Percentiles rank a stretch among this genome's conserved stretches.
These are phyloP conservation scores for Geotrichum carabidarum DNA, from an alignment of 1,139 yeast species.

Conservation along the genomic window DNA sequence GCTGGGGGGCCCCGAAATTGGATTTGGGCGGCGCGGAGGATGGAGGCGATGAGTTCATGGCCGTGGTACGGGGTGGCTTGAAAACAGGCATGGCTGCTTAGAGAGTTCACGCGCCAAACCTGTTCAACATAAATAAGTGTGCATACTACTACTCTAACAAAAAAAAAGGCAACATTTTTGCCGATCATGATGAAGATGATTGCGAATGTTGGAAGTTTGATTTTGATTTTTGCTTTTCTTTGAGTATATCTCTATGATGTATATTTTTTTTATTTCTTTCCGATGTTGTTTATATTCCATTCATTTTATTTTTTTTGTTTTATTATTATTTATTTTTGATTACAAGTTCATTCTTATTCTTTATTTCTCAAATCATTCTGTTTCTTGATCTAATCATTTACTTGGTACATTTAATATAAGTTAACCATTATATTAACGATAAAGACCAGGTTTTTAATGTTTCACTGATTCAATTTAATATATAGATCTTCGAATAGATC, in stretches of 20 bases:
- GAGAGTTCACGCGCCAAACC: neutral
- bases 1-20: constrained; percentile 34
- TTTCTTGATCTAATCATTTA: too few species aligned
- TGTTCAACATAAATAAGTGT: neutral
- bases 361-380: too few species aligned
- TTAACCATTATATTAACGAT: too few species aligned
- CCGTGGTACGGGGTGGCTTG: constrained; percentile 39
- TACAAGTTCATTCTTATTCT: too few species aligned
- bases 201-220: neutral
- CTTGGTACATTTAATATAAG: too few species aligned
- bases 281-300: too few species aligned
- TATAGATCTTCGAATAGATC: too few species aligned
- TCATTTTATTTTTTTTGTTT: too few species aligned
- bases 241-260: neutral
- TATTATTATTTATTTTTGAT: too few species aligned
- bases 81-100: constrained; percentile 19
- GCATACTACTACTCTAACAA: neutral
- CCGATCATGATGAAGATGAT: neutral
- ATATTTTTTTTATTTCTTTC: neutral
- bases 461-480: too few species aligned
- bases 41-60: constrained; percentile 47
- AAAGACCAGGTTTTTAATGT: too few species aligned
- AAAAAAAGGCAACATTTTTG: neutral
- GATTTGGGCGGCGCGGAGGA: constrained; percentile 50
- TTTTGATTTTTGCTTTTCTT: too few species aligned